Percentiles rank a stretch among this genome's conserved stretches.
phyloP scores from a whole-genome alignment of 441 rosid genomes.

The Gossypium aridum region DNA sequence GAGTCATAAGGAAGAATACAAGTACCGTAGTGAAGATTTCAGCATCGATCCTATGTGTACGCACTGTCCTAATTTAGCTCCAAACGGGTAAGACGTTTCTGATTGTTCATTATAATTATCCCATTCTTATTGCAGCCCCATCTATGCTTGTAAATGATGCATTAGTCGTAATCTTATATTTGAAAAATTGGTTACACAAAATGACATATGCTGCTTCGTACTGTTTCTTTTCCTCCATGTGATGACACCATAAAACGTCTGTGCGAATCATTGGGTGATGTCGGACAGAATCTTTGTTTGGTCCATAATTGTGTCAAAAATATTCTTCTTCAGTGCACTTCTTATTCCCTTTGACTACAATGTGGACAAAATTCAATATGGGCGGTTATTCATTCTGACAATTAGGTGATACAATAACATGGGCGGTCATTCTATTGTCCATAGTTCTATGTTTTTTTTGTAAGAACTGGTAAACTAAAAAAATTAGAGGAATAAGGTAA shows the following conservation, averaged over 20 bases:
- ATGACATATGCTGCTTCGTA: not conserved
- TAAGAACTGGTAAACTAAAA: no score
- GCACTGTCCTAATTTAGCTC: constrained; percentile 75
- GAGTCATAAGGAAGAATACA: constrained; percentile 17
- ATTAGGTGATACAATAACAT: not conserved
- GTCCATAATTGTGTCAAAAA: not conserved
- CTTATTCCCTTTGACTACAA: not conserved
- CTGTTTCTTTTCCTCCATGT: not conserved
- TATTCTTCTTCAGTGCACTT: not conserved
- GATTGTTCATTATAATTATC: not conserved
- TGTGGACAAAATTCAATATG: not conserved
- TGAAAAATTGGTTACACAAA: not conserved
- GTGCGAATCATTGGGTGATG: not conserved
- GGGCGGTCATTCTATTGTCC: no score
- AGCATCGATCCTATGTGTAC: constrained; percentile 80
- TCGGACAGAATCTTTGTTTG: not conserved
- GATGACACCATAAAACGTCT: not conserved
- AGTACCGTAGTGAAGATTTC: constrained; percentile 43
- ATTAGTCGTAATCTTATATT: not conserved
- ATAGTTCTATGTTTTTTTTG: no score
- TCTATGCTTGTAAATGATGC: not conserved
- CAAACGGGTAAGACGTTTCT: constrained; percentile 50
- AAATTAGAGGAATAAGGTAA: no score
- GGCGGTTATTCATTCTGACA: not conserved
- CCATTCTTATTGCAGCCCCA: not conserved